phyloP scores from a whole-genome alignment of 768 basidiomycete species.

The Infundibulicybe gibba region DNA sequence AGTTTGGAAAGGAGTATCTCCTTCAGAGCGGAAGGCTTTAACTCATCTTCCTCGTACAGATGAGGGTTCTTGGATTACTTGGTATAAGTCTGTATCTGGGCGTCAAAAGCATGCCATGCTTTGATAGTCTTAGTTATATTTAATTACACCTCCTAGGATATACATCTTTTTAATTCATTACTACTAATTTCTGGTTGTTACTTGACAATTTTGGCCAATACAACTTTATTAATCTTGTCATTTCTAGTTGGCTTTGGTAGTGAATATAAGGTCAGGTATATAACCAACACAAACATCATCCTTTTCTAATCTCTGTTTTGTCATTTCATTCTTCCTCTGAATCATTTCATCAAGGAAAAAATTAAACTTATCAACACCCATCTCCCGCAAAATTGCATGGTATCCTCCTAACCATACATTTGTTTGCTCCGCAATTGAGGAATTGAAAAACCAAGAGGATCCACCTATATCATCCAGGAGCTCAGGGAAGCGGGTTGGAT shows the following conservation, averaged over 20 bases:
- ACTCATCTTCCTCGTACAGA: not conserved
- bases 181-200: no score
- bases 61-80: not conserved
- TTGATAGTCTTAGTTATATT: no score
- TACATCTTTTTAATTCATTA: no score
- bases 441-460: constrained; percentile 27
- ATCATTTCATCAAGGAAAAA: constrained; percentile 37
- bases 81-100: not conserved
- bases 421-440: constrained; percentile 26
- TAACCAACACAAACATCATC: not conserved
- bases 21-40: not conserved
- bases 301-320: constrained; percentile 4
- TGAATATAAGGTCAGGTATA: no score
- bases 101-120: no score
- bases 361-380: constrained; percentile 20
- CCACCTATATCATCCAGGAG: constrained; percentile 11
- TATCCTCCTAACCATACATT: constrained; percentile 32
- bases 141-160: no score
- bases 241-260: no score
- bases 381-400: constrained; percentile 24
- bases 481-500: constrained; percentile 19
- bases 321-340: constrained; percentile 13
- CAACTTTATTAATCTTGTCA: no score
- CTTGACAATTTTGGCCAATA: no score
- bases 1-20: not conserved